phyloP scores from a whole-genome alignment of 352 stramenopile genomes.

The Pythium aquatile region DNA sequence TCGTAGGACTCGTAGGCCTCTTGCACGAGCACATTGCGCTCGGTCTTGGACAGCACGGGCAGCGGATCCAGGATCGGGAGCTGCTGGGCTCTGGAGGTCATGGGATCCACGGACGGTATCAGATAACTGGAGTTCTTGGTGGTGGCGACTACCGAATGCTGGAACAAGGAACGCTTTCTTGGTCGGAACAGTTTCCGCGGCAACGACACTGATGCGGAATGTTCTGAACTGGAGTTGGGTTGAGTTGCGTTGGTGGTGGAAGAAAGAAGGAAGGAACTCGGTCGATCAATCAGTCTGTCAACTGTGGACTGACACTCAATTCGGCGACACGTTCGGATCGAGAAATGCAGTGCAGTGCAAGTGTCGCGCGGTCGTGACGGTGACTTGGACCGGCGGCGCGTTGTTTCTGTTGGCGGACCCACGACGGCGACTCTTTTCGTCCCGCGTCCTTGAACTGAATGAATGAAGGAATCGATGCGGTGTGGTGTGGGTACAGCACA shows the following conservation, averaged over 20 bases:
- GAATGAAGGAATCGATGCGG: neutral
- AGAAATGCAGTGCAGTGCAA: neutral
- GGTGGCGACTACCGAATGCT: neutral
- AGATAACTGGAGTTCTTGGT: neutral
- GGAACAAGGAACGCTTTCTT: neutral
- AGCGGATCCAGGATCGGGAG: slow-evolving; percentile 14
- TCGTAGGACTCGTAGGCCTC: slow-evolving; percentile 25
- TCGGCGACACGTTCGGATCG: neutral
- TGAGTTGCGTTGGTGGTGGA: neutral
- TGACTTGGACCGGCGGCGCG: neutral
- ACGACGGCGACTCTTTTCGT: neutral
- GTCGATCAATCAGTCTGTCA: neutral
- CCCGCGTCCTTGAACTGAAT: neutral
- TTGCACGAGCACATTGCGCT: slow-evolving; percentile 17
- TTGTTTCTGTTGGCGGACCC: neutral
- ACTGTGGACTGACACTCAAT: neutral
- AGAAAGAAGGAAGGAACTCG: neutral
- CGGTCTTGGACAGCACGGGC: slow-evolving; percentile 17
- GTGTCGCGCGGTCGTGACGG: neutral
- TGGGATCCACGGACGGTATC: neutral
- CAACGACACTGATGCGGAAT: neutral
- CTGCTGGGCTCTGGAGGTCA: slow-evolving; percentile 11
- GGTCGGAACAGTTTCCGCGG: neutral
- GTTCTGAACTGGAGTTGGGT: neutral
- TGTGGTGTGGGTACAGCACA: neutral